These are phyloP conservation scores for Hypoxylon sp. DNA, from an alignment of 2,329 filamentous ascomycete species.

Conservation along the genomic window DNA sequence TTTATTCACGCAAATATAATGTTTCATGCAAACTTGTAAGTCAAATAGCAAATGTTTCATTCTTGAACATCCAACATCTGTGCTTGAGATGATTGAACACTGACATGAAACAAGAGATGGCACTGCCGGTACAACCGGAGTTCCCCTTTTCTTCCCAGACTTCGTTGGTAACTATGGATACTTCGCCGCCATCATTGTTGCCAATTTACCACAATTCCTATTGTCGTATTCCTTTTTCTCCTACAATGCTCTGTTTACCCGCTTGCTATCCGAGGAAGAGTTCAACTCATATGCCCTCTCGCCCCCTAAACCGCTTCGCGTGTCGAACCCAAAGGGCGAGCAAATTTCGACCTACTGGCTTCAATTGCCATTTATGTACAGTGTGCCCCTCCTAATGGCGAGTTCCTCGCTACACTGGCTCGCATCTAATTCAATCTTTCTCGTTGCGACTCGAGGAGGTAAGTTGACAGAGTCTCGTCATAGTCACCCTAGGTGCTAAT, in stretches of 20 bases:
- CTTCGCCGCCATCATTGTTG: constrained; percentile 4
- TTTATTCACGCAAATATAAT: neutral
- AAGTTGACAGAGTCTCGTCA: too few relatives aligned
- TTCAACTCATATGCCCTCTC: constrained; percentile 27
- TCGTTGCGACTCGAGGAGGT: constrained; percentile 7
- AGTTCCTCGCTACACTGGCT: constrained; percentile 27
- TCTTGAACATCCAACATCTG: too few relatives aligned
- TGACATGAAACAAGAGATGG: too few relatives aligned
- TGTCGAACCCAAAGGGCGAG: constrained; percentile 29
- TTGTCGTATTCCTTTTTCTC: constrained; percentile 35
- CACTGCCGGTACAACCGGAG: too few relatives aligned
- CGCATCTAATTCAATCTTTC: constrained; percentile 3
- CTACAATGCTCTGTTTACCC: constrained; percentile 32
- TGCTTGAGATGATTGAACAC: too few relatives aligned
- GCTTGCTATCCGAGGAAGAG: constrained; percentile 30
- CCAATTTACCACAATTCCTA: constrained; percentile 34
- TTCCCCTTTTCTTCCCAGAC: neutral
- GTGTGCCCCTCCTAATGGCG: constrained; percentile 32
- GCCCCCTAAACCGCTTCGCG: constrained; percentile 18
- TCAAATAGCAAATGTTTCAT: neutral
- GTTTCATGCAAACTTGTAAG: neutral
- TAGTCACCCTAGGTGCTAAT: neutral
- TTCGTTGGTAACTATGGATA: neutral
- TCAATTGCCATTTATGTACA: constrained; percentile 39
- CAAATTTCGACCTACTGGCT: constrained; percentile 38